Evolutionary conservation across 164 flowering plant species (phyloP), one percentile per base, ranked within the genome.

Genomic region (Tetrastigma voinierianum): DNA sequence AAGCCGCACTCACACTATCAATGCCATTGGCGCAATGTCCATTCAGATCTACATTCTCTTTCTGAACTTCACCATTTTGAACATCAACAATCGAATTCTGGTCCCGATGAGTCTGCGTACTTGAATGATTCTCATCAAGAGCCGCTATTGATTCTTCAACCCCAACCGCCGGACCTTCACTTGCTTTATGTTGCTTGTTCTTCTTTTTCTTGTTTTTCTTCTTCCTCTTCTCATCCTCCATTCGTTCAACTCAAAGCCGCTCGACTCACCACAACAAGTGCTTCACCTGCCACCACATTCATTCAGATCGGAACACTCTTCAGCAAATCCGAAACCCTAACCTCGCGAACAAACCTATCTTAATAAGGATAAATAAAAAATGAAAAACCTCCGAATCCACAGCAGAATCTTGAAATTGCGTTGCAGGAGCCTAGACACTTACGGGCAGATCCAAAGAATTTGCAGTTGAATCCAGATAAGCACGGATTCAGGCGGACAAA

Each of bases 201-300:
- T 87, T 73, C 59, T 71, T 84, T 63, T 84, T 87, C 76, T 81
- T 85, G 40, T 60, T 85, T 51, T 72, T 83, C 78, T 83, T 85
- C 77, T 74, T 87, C 80, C 78, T 83, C 61, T 76, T 83, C 58
- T 80, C 83, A 2, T 74, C 81, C 66, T 80, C 88, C 88, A 83
- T 82, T 49, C 21, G 3, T 55, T 43, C 12, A 59, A 18, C 70
- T 66, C 58, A 49, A 57, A 19, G 9, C 46, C n/a, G 13, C 46
- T 48, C 18, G 49, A 52, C 16, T n/a, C 21, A 49, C 40, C 7
- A 0, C 40, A 32, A 0, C 40, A 32, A 32, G 6, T 32, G 40
- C 2, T 32, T 32, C 40, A 32, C 40, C 40, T 32, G 40, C 7
- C 40, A 32, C 40, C 40, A 32, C 40, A 32, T 32, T 32, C 6